Conservation (phyloP, 345 rosid genomes). For the Turnera subulata region DNA sequence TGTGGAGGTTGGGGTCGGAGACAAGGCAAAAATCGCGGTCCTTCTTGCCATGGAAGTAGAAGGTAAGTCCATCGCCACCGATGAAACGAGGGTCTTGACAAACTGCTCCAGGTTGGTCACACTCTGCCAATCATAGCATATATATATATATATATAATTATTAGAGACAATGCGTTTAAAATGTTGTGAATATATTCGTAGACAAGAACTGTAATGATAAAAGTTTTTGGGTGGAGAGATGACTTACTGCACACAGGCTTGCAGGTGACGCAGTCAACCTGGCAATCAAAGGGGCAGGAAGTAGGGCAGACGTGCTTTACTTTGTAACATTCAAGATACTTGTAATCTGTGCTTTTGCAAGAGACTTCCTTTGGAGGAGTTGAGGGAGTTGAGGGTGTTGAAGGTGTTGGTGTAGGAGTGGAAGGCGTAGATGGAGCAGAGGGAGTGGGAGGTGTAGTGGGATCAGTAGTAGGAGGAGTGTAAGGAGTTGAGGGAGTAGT, state of each 20-base stretch:
- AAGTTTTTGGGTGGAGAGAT: background rate
- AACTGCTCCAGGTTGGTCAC: constrained; percentile 54
- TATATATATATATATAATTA: background rate
- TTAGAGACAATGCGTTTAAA: too few species aligned
- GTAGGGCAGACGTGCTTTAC: constrained; percentile 39
- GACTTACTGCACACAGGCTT: constrained; percentile 54
- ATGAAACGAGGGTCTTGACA: constrained; percentile 71
- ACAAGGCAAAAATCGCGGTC: constrained; percentile 25
- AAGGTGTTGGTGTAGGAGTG: constrained; percentile 12
- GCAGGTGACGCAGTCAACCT: constrained; percentile 60
- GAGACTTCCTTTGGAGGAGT: constrained; percentile 32
- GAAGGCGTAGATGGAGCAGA: too few species aligned
- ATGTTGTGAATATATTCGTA: background rate
- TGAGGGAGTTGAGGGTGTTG: constrained; percentile 4
- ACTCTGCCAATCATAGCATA: constrained; percentile 22
- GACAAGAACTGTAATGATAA: too few species aligned
- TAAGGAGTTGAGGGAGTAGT: constrained; percentile 14
- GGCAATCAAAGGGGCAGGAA: constrained; percentile 46
- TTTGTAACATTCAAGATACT: constrained; percentile 40
- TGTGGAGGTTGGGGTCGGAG: constrained; percentile 31
- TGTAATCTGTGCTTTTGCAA: constrained; percentile 11
- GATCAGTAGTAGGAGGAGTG: constrained; percentile 12
- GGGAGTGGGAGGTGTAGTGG: background rate
- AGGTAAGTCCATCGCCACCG: constrained; percentile 60
- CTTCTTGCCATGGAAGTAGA: constrained; percentile 72